Conservation (phyloP, 352 stramenopile species). For the Globisporangium nunn region DNA sequence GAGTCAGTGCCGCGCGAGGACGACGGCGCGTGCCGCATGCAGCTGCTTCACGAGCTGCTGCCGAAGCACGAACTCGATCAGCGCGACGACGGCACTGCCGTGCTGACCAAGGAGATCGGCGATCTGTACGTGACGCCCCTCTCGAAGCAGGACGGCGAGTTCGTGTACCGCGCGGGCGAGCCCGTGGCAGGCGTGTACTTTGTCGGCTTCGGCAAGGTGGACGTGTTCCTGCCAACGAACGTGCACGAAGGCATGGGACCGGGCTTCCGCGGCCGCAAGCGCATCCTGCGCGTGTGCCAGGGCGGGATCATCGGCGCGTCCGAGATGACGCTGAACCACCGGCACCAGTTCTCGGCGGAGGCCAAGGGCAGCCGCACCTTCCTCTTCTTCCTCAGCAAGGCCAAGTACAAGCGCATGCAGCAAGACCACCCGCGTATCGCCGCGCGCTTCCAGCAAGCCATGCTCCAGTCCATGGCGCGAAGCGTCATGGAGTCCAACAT, state of each 20-base stretch:
- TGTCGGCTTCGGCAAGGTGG: constrained; percentile 77
- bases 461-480: constrained; percentile 80
- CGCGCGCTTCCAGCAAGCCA: constrained; percentile 75
- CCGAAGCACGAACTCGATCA: constrained; percentile 18
- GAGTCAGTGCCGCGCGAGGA: constrained; percentile 29
- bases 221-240: constrained; percentile 79
- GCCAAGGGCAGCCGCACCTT: constrained; percentile 46
- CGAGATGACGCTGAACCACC: constrained; percentile 76
- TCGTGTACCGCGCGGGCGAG: constrained; percentile 58
- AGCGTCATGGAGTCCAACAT: constrained; percentile 83
- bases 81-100: constrained; percentile 8
- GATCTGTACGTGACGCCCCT: constrained; percentile 62
- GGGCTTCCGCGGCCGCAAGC: constrained; percentile 69
- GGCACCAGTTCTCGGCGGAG: constrained; percentile 77
- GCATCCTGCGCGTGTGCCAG: constrained; percentile 75
- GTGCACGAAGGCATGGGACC: constrained; percentile 73
- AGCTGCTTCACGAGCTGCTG: constrained; percentile 67
- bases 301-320: constrained; percentile 72
- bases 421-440: constrained; percentile 53
- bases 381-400: constrained; percentile 78
- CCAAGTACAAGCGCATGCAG: constrained; percentile 68
- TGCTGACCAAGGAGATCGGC: constrained; percentile 55
- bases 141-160: constrained; percentile 53
- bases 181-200: constrained; percentile 71
- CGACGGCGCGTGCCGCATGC: constrained; percentile 28